These are phyloP conservation scores for Obelidium mucronatum DNA, from an alignment of 192 early-diverging fungal species.

Conservation along the genomic window DNA sequence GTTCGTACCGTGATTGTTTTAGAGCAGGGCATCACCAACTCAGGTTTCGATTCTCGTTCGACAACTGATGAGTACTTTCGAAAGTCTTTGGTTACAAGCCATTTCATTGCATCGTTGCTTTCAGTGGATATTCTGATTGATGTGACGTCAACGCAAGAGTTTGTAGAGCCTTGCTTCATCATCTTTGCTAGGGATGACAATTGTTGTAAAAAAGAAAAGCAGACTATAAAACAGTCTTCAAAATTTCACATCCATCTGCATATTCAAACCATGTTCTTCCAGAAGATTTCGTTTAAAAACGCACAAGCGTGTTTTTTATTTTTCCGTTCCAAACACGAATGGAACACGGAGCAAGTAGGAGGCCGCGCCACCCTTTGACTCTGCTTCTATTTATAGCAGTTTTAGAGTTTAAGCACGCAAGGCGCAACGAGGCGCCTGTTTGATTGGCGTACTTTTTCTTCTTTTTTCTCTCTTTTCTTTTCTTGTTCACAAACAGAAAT, in stretches of 20 bases:
- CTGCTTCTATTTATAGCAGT: no score
- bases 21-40: neutral
- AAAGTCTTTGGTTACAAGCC: neutral
- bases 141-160: neutral
- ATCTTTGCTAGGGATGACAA: no score
- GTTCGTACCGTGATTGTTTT: neutral
- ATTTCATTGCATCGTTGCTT: neutral
- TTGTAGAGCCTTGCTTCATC: neutral
- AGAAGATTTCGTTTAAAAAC: no score
- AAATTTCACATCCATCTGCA: no score
- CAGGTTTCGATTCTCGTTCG: neutral
- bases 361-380: no score
- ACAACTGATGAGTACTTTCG: neutral
- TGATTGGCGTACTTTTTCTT: neutral
- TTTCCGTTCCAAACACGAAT: no score
- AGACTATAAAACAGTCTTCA: no score
- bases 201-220: no score
- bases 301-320: no score
- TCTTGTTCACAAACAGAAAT: neutral
- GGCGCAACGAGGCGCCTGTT: neutral
- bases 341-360: no score
- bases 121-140: neutral
- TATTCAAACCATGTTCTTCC: no score
- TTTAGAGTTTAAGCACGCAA: no score
- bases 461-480: slow-evolving; percentile 23